These are phyloP conservation scores for Aspergillus heteromorphus DNA, from an alignment of 495 filamentous ascomycete species.

Conservation along the genomic window DNA sequence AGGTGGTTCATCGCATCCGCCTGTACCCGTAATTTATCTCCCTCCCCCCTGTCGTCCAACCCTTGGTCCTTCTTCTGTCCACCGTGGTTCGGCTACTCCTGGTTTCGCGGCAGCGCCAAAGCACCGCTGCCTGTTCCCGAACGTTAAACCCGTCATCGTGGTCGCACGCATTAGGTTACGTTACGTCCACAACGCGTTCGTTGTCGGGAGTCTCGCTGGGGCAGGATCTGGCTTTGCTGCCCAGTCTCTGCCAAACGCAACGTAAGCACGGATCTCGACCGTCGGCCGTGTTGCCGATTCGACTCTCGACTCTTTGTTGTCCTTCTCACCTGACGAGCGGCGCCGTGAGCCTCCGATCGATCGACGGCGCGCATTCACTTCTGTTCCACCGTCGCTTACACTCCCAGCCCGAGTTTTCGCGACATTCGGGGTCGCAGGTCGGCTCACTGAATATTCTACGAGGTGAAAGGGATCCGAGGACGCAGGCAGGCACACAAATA, in stretches of 20 bases:
- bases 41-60: background rate
- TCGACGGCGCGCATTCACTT: conserved; percentile 7
- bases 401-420: conserved; percentile 8
- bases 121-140: conserved; percentile 8
- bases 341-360: conserved; percentile 9
- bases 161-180: conserved; percentile 15
- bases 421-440: conserved; percentile 31
- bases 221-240: conserved; percentile 5
- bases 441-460: conserved; percentile 20
- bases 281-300: background rate
- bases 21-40: background rate
- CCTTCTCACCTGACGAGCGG: conserved; percentile 6
- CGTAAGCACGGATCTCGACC: background rate
- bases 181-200: conserved; percentile 22
- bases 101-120: conserved; percentile 10
- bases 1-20: background rate
- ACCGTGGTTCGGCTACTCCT: background rate
- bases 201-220: conserved; percentile 11
- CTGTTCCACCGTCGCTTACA: conserved; percentile 3
- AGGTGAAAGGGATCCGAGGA: background rate
- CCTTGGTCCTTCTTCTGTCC: background rate
- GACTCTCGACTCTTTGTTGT: background rate
- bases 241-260: background rate
- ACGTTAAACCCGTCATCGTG: conserved; percentile 12
- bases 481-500: background rate